Conservation (phyloP, 2,329 filamentous ascomycete genomes). For the Colletotrichum tamarilloi region DNA sequence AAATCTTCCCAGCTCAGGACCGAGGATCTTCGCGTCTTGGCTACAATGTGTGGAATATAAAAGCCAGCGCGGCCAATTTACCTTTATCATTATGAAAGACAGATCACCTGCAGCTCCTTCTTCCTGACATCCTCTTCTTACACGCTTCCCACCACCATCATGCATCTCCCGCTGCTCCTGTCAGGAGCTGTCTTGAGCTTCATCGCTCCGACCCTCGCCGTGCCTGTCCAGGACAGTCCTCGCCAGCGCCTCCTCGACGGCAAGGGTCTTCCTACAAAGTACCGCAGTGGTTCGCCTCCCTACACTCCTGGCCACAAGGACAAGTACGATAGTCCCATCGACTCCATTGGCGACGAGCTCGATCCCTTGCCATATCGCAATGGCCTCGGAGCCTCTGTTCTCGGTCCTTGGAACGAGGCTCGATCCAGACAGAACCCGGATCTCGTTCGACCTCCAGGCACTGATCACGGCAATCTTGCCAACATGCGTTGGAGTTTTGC, state of each 20-base stretch:
- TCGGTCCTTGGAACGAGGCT: conserved; percentile 76
- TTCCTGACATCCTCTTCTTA: neutral
- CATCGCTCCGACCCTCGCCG: conserved; percentile 8
- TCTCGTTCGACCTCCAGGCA: conserved; percentile 76
- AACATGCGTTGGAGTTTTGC: conserved; percentile 81
- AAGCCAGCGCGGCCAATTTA: neutral
- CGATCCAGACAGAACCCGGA: conserved; percentile 80
- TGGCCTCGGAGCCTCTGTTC: conserved; percentile 72
- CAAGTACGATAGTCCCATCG: conserved; percentile 71
- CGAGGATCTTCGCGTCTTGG: conserved; percentile 3
- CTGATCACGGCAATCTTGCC: conserved; percentile 75
- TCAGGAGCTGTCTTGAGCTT: conserved; percentile 15
- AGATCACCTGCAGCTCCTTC: neutral
- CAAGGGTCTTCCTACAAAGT: conserved; percentile 56
- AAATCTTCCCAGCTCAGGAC: neutral
- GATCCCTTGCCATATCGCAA: conserved; percentile 75
- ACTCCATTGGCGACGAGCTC: conserved; percentile 67
- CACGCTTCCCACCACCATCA: neutral
- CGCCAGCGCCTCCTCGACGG: conserved; percentile 66
- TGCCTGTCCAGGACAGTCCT: conserved; percentile 58
- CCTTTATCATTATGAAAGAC: neutral
- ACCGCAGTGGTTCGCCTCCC: conserved; percentile 54
- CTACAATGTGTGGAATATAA: conserved; percentile 7
- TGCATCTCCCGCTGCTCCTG: conserved; percentile 21
- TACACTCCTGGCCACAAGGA: conserved; percentile 71